Percentiles rank a stretch among this genome's conserved stretches.
These are phyloP conservation scores for Phascolomyces articulosus DNA, from an alignment of 371 early-diverging fungal species.

Conservation along the genomic window DNA sequence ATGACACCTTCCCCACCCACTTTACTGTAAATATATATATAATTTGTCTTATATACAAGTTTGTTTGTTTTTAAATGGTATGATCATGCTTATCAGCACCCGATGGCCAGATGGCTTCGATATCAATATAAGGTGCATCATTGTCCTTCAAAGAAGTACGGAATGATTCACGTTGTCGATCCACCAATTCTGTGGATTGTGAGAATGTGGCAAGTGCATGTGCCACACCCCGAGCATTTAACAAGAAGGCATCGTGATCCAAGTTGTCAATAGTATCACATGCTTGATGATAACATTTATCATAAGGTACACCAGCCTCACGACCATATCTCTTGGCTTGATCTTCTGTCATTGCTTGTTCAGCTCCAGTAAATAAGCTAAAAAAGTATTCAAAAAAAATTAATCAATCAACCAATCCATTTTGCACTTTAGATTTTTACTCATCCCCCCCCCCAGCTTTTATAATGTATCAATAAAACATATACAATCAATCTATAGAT, in stretches of 20 bases:
- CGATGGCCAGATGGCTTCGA: constrained; percentile 10
- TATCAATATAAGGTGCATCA: not conserved
- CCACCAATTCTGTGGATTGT: constrained; percentile 17
- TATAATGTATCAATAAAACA: too few relatives aligned
- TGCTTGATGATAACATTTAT: constrained; percentile 67
- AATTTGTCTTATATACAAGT: not conserved
- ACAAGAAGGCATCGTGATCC: constrained; percentile 20
- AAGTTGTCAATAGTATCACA: constrained; percentile 24
- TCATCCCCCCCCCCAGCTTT: too few relatives aligned
- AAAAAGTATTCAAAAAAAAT: too few relatives aligned
- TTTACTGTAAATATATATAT: too few relatives aligned
- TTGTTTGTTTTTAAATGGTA: not conserved
- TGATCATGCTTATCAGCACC: constrained; percentile 9
- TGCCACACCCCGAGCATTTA: constrained; percentile 18
- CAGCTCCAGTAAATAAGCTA: constrained; percentile 74
- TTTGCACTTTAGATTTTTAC: too few relatives aligned
- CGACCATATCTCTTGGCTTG: constrained; percentile 68
- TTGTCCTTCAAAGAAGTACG: not conserved
- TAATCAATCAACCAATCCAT: too few relatives aligned
- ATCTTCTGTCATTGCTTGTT: constrained; percentile 61
- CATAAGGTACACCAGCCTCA: constrained; percentile 64
- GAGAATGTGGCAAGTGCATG: constrained; percentile 24
- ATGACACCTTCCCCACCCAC: too few relatives aligned
- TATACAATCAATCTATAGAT: too few relatives aligned
- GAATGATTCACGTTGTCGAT: not conserved